Percentiles rank a stretch among this genome's conserved stretches.
These are phyloP conservation scores for Athelia psychrophila DNA, from an alignment of 1,284 basidiomycete species.

Conservation along the genomic window DNA sequence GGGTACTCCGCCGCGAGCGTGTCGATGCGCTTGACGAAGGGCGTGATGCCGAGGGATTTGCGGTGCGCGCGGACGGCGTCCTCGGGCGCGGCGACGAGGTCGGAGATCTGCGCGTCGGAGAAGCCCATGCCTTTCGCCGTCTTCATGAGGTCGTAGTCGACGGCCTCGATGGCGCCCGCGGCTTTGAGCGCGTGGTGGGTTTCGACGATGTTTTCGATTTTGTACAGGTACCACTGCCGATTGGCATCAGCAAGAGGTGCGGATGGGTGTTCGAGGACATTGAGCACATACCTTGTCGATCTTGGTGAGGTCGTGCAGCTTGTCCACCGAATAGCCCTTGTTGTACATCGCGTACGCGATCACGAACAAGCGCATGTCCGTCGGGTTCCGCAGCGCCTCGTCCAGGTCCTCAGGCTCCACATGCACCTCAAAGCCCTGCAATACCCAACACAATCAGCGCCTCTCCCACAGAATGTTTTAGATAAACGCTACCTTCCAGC, in stretches of 20 bases:
- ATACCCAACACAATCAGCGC: too few species aligned
- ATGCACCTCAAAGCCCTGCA: slow-evolving; percentile 81
- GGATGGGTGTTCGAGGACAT: not conserved
- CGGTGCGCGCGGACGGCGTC: slow-evolving; percentile 80
- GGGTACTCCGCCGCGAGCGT: slow-evolving; percentile 99
- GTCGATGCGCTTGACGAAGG: slow-evolving; percentile 99
- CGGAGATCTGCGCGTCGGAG: slow-evolving; percentile 90
- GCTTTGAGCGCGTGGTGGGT: slow-evolving; percentile 71
- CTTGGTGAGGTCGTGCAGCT: slow-evolving; percentile 92
- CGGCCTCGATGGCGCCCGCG: slow-evolving; percentile 63
- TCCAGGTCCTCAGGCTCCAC: slow-evolving; percentile 84
- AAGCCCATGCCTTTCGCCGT: slow-evolving; percentile 93
- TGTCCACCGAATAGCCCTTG: slow-evolving; percentile 88
- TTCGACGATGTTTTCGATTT: slow-evolving; percentile 96
- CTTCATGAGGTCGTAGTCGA: slow-evolving; percentile 71
- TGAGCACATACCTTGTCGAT: slow-evolving; percentile 78
- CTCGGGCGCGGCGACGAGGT: slow-evolving; percentile 70
- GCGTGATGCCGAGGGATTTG: slow-evolving; percentile 88
- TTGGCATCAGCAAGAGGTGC: slow-evolving; percentile 4
- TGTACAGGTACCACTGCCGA: slow-evolving; percentile 93
- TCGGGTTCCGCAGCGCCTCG: slow-evolving; percentile 72
- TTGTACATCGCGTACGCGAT: slow-evolving; percentile 98
- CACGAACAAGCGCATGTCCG: slow-evolving; percentile 93
- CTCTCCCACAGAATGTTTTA: too few species aligned
- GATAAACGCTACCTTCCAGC: too few species aligned